Evolutionary conservation across 2,329 filamentous ascomycete species (phyloP).

Genomic region (Ophiocordyceps australis): DNA sequence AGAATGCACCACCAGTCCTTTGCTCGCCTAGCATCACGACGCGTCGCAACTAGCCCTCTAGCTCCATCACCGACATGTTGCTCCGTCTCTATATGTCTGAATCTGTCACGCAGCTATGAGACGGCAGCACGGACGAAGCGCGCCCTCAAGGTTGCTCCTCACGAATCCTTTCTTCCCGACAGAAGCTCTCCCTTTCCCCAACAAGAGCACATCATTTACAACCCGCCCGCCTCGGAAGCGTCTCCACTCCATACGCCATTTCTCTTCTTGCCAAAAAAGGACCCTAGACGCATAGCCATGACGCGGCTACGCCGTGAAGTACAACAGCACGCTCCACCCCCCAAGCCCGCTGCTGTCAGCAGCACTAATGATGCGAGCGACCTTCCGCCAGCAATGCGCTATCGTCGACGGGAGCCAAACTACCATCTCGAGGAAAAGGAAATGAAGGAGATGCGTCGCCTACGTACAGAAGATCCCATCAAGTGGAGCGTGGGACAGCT

Average conservation of each 20-base stretch:
- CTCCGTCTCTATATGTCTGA: no score
- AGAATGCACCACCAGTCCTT: no score
- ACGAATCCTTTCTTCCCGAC: conserved; percentile 36
- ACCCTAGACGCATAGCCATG: conserved; percentile 32
- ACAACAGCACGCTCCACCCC: conserved; percentile 9
- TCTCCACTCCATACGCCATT: conserved; percentile 48
- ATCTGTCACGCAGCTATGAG: conserved; percentile 26
- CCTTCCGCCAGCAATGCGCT: conserved; percentile 16
- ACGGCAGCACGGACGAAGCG: conserved; percentile 35
- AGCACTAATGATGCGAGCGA: conserved; percentile 6
- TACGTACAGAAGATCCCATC: conserved; percentile 33
- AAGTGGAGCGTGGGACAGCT: conserved; percentile 35
- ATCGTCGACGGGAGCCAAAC: conserved; percentile 15
- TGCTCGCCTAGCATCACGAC: no score
- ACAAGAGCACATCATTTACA: conserved; percentile 31
- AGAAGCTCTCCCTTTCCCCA: conserved; percentile 11
- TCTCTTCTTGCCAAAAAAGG: conserved; percentile 41
- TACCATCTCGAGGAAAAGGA: conserved; percentile 37
- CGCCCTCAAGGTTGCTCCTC: conserved; percentile 38
- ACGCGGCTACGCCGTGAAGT: conserved; percentile 25
- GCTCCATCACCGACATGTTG: no score
- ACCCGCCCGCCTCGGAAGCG: conserved; percentile 33
- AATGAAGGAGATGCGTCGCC: conserved; percentile 39
- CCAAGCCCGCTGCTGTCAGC: conserved; percentile 3
- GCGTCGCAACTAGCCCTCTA: no score